Percentiles rank a stretch among this genome's conserved stretches.
Evolutionary conservation across 202 grass and related monocot genomes (phyloP).

Genomic region (Schoenoplectus tabernaemontani): DNA sequence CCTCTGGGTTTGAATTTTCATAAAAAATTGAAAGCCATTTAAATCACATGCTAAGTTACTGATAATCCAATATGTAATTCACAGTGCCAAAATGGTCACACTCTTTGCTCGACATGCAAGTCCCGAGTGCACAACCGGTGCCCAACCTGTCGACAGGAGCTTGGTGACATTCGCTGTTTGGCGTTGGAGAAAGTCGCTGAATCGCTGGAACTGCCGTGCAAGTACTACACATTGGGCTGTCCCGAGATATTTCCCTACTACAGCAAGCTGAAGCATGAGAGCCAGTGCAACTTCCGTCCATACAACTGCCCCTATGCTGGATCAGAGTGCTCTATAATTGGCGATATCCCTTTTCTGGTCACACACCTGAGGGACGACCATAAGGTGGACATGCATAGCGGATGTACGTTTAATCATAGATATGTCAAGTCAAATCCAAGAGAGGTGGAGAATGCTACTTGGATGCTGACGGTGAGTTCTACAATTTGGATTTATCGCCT

Average conservation of each 20-base stretch:
- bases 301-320: constrained; percentile 84
- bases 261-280: constrained; percentile 87
- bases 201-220: constrained; percentile 81
- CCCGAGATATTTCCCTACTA: constrained; percentile 77
- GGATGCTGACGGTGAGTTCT: constrained; percentile 78
- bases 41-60: not conserved
- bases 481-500: not conserved
- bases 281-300: constrained; percentile 54
- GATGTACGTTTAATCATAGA: constrained; percentile 94
- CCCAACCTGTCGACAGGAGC: constrained; percentile 85
- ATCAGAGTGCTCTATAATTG: constrained; percentile 52
- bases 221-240: constrained; percentile 65
- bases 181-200: constrained; percentile 94
- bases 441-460: constrained; percentile 81
- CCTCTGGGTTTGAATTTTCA: not conserved
- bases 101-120: constrained; percentile 84
- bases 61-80: constrained; percentile 7
- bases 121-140: constrained; percentile 76
- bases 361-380: constrained; percentile 77
- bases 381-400: constrained; percentile 80
- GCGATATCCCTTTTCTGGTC: constrained; percentile 74
- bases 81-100: constrained; percentile 95
- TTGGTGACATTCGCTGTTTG: constrained; percentile 91
- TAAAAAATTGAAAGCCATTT: not conserved
- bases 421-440: constrained; percentile 73